phyloP scores from a whole-genome alignment of 2,329 filamentous ascomycete species.

The Remersonia thermophila region DNA sequence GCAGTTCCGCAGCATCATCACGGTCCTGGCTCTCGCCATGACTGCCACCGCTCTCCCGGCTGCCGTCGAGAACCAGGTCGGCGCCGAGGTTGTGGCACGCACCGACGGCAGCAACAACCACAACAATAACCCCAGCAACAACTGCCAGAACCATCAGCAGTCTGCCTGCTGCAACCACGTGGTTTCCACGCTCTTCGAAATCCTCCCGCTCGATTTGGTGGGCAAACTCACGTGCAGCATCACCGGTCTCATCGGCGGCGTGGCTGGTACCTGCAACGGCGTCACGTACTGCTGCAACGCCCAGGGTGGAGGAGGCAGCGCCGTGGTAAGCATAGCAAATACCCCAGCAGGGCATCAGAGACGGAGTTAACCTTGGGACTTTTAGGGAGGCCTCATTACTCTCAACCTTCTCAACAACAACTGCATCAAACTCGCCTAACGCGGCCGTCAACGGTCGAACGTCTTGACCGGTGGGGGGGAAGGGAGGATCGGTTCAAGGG shows the following conservation, averaged over 20 bases:
- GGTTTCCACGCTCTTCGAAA: too few species aligned
- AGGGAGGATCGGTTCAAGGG: too few species aligned
- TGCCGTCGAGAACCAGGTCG: not conserved
- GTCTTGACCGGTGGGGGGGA: too few species aligned
- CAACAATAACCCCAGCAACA: not conserved
- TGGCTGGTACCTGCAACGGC: slow-evolving; percentile 1
- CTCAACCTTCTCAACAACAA: too few species aligned
- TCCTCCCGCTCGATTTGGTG: too few species aligned
- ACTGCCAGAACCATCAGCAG: slow-evolving; percentile 3
- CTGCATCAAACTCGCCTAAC: too few species aligned
- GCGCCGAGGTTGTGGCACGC: not conserved
- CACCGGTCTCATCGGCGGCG: slow-evolving; percentile 1
- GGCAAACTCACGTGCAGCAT: too few species aligned
- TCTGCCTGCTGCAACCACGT: not conserved
- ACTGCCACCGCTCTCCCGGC: slow-evolving; percentile 6
- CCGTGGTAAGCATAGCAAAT: too few species aligned
- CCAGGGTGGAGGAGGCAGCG: not conserved
- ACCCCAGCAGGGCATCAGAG: too few species aligned
- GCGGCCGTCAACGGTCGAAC: too few species aligned
- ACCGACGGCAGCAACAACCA: not conserved
- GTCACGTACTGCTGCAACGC: slow-evolving; percentile 5
- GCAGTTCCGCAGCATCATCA: slow-evolving; percentile 6
- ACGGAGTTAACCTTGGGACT: too few species aligned
- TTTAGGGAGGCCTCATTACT: too few species aligned
- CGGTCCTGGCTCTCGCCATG: slow-evolving; percentile 6